Percentiles rank a stretch among this genome's conserved stretches.
Evolutionary conservation across 2,329 filamentous ascomycete species (phyloP).

Genomic region (Talaromyces funiculosus): DNA sequence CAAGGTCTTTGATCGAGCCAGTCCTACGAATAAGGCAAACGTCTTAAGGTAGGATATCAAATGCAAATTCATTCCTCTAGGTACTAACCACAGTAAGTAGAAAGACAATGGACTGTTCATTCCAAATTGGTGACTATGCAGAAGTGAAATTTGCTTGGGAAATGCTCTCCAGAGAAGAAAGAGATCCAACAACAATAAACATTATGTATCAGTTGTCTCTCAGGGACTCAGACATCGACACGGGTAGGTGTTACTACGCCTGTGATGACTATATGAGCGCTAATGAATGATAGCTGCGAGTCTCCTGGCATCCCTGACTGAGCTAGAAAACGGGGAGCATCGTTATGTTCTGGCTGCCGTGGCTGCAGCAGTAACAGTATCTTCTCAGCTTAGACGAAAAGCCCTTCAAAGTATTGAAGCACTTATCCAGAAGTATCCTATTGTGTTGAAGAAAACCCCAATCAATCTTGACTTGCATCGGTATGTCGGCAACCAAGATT

Average conservation of each 20-base stretch:
- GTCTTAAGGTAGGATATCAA: slow-evolving; percentile 52
- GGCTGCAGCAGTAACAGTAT: slow-evolving; percentile 2
- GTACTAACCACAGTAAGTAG: slow-evolving; percentile 39
- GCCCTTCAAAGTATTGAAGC: slow-evolving; percentile 6
- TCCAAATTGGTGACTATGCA: slow-evolving; percentile 52
- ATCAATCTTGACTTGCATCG: slow-evolving; percentile 6
- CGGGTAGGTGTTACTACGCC: neutral
- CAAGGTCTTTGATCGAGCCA: slow-evolving; percentile 58
- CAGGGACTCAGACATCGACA: slow-evolving; percentile 15
- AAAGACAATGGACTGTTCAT: slow-evolving; percentile 65
- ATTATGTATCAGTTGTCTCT: slow-evolving; percentile 70
- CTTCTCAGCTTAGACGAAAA: neutral
- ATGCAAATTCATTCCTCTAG: neutral
- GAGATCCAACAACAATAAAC: slow-evolving; percentile 64
- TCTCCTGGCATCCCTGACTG: neutral
- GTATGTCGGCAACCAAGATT: neutral
- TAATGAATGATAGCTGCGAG: neutral
- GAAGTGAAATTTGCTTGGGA: slow-evolving; percentile 48
- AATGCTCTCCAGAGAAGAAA: slow-evolving; percentile 55
- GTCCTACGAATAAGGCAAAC: slow-evolving; percentile 61
- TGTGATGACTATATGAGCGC: neutral
- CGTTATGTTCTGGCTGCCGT: slow-evolving; percentile 8
- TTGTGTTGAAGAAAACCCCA: neutral
- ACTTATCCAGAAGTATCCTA: neutral
- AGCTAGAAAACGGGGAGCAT: slow-evolving; percentile 5